Base-by-base conservation (phyloP, 495 filamentous ascomycete genomes). In the Beverwykella pulmonaria region DNA sequence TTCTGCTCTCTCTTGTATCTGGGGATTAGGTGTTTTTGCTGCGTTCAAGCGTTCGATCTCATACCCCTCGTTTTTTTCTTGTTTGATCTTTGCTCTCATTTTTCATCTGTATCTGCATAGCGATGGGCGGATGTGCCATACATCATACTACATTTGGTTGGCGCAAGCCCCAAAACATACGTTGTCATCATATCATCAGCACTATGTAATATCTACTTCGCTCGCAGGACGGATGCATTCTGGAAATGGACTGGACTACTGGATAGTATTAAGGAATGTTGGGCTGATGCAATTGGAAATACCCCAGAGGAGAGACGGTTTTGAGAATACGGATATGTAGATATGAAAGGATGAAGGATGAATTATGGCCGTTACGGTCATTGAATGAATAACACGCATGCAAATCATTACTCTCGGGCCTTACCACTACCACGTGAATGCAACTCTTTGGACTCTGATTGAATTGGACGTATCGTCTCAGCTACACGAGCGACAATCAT, bases 21-120 rank as follows among this genome's bases (percentile, higher is more conserved):
- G 6, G 39, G 39, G 9, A 54, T 60, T 25, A 14, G 30, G 14
- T 23, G 23, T 59, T 55, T 20, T 19, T 56, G 22, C 60, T 69
- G 67, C 67, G 61, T 65, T 69, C 61, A 65, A 65, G 61, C 61
- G 67, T 57, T 62, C 30, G 30, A 19, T 56, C 27, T 17, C 34
- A 61, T 54, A 49, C 57, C 64, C 63, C 46, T 56, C 53, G 7
- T 64, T 54, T 17, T 49, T 46, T 59, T n/a, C 17, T 46, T 2
- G 14, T 6, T 25, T 39, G 6, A 56, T 57, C 54, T 44, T 52
- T 49, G 57, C 58, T 57, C 56, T 67, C 58, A 20, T 39, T 61
- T 66, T 54, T 17, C 12, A n/a, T n/a, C n/a, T n/a, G 9, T 6
- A 41, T 34, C 29, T 62, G 67, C 67, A 69, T 69, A 65, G 66